Base-by-base conservation (phyloP, 2,329 filamentous ascomycete species). In the Ophiostoma tasmaniense region DNA sequence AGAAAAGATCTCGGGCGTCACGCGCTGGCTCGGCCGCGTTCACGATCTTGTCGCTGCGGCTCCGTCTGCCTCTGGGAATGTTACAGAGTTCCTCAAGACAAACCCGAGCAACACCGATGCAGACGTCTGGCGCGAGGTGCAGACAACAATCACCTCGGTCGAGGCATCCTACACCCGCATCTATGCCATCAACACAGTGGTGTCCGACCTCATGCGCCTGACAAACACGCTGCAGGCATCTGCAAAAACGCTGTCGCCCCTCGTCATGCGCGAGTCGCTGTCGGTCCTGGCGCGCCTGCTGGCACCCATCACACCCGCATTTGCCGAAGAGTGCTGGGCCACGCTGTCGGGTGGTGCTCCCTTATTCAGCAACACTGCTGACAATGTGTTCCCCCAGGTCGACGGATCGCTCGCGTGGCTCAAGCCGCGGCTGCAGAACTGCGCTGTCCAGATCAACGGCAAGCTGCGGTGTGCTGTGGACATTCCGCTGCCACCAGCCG, bases 131-230 rank as follows among this genome's bases (percentile, higher is more conserved):
- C 83, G 88, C 33, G 80, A 85, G 17, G 85, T 89, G 0, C 90
- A 96, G 75, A 79, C 82, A 64, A 89, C 88, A 3, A 89, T 95
- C 68, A 76, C 78, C 3, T 89, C 85, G 7, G 86, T 93, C 69
- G 90, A 88, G 0, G 80, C 82, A 6, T 89, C 90, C 1, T 89
- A 93, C 74, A 83, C 88, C 28, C 84, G 85, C 66, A 87, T 92
- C 0, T 90, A 93, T 76, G 84, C 90, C 0, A 82, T 97, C 67
- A 97, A 96, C 79, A 96, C 92, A 0, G 84, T 91, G 10, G 85
- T 96, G 22, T 95, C 91, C 1, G 90, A 94, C 74, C 82, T 97
- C 17, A 97, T 92, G 84, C 87, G 85, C 59, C 82, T 96, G 20
- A 93, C 91, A 3, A 96, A 96, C 76, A 68, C 69, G 14, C 78